Evolutionary conservation across 306 rosid species (phyloP), one percentile per base, ranked within the genome.

Genomic region (Coriaria nepalensis): DNA sequence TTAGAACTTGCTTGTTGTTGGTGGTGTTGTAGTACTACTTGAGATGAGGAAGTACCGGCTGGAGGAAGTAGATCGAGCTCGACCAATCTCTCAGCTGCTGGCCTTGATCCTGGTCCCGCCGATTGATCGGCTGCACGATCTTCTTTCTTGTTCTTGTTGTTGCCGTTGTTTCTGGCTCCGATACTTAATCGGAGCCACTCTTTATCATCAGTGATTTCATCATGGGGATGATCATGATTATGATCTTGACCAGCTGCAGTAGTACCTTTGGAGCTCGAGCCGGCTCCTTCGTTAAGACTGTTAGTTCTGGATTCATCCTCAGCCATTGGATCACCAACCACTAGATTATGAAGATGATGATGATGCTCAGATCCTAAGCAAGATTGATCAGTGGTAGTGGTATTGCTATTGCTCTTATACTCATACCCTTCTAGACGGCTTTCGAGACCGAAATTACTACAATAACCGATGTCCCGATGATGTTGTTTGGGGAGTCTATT

Each of bases 141-240:
- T 20, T 20, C 29, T 20, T 37, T 47, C n/a, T 33, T 39, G 10
- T 57, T 53, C 48, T 15, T n/a, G 6, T n/a, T n/a, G 13, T 35
- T 47, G 9, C 40, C 6, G 33, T 15, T 2, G 2, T 43, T 54
- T 10, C 62, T 52, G 50, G 71, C 47, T 15, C 94, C 96, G 40
- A 92, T 75, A 60, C 92, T 66, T 61, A 92, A 69, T 64, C 82
- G 82, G 37, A 90, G 98, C 98, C 98, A 90, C 29, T 44, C 63
- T 8, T 62, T 66, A 10, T 66, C 60, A 35, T 47, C 49, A n/a
- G 54, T 5, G 54, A 14, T 14, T 5, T 47, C 29, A 20, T 20
- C 29, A 20, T 20, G 29, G 3, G 1, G 29, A 20, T 20, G 29
- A 20, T 20, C 29, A 20, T 20, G 29, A 20, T 20, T 20, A 20